Evolutionary conservation across 2,329 filamentous ascomycete species (phyloP).

Genomic region (Diplodia intermedia): DNA sequence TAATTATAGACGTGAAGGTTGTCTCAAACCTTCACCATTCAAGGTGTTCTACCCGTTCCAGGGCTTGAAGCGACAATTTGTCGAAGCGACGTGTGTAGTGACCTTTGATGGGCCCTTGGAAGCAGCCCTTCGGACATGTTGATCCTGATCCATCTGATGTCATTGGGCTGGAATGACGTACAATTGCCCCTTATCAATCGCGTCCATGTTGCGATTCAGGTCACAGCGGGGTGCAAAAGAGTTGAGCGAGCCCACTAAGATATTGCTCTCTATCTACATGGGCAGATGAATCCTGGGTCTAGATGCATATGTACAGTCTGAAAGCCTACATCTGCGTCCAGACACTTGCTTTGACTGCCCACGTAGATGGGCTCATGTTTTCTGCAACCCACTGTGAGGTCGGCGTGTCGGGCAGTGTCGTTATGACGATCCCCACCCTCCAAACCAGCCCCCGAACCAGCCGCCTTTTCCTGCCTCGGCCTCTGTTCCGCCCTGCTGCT

Average conservation of each 20-base stretch:
- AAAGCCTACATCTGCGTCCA: too few species aligned
- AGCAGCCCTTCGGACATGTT: background rate
- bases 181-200: background rate
- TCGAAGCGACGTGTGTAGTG: too few species aligned
- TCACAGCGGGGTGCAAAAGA: too few species aligned
- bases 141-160: background rate
- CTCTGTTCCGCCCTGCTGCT: background rate
- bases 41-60: conserved; percentile 22
- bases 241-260: too few species aligned
- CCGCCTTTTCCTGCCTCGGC: conserved; percentile 11
- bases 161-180: background rate
- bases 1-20: background rate
- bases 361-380: too few species aligned
- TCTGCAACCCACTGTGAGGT: too few species aligned
- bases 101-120: background rate
- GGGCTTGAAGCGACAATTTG: background rate
- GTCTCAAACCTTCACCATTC: conserved; percentile 16
- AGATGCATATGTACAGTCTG: too few species aligned
- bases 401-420: background rate
- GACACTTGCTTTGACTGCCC: too few species aligned
- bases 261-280: too few species aligned
- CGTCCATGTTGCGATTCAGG: background rate
- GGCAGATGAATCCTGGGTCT: too few species aligned
- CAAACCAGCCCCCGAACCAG: conserved; percentile 27
- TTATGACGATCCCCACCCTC: conserved; percentile 25